phyloP scores from a whole-genome alignment of 306 rosid genomes.

The Prunus padus region DNA sequence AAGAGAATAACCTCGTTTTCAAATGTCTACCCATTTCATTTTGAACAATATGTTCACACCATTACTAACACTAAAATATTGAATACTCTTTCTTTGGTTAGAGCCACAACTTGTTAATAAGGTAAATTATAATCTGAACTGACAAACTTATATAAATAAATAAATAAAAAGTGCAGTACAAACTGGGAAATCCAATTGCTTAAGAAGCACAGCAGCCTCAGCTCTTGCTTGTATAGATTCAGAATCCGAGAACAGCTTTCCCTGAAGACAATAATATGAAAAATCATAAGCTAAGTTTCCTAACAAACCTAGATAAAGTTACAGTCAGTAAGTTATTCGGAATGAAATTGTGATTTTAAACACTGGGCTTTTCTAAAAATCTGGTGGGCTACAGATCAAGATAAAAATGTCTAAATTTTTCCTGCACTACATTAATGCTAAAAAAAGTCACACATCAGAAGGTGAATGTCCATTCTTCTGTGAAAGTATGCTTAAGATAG shows the following conservation, averaged over 20 bases:
- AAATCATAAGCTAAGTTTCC: conserved; percentile 19
- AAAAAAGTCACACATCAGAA: neutral
- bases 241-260: conserved; percentile 82
- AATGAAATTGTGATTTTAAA: neutral
- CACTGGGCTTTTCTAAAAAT: neutral
- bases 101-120: neutral
- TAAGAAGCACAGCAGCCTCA: conserved; percentile 94
- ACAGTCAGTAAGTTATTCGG: neutral
- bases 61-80: neutral
- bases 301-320: neutral
- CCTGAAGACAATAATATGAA: conserved; percentile 48
- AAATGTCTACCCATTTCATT: conserved; percentile 4
- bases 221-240: conserved; percentile 94
- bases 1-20: neutral
- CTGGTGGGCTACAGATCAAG: neutral
- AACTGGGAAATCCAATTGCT: conserved; percentile 88
- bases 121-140: neutral
- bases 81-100: neutral
- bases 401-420: neutral
- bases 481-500: neutral
- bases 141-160: neutral
- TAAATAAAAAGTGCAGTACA: conserved; percentile 25
- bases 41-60: neutral
- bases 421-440: neutral
- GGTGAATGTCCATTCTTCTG: neutral